phyloP scores from a whole-genome alignment of 495 filamentous ascomycete species.

The Cercophora samala region DNA sequence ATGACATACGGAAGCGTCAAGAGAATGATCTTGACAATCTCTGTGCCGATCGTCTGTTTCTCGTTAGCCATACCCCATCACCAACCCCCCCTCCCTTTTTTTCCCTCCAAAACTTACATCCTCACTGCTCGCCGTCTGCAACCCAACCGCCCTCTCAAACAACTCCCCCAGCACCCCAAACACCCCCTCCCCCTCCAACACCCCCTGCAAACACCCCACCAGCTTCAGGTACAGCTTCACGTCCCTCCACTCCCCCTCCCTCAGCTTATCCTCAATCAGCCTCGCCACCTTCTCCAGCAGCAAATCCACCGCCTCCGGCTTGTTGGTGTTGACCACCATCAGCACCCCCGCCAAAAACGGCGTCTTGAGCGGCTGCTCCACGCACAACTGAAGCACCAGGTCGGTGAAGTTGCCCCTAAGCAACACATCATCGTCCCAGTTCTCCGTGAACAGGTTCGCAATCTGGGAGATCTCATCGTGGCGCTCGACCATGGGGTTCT shows the following conservation, averaged over 20 bases:
- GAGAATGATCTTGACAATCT: conserved; percentile 93
- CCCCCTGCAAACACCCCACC: conserved; percentile 72
- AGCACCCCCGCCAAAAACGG: conserved; percentile 84
- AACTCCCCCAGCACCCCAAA: conserved; percentile 81
- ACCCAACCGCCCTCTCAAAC: conserved; percentile 75
- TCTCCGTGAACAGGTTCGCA: conserved; percentile 70
- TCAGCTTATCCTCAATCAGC: conserved; percentile 59
- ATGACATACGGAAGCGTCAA: conserved; percentile 90
- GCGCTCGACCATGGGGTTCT: conserved; percentile 74
- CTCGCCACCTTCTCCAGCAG: conserved; percentile 58
- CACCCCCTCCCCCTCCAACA: conserved; percentile 81
- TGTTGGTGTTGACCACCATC: conserved; percentile 68
- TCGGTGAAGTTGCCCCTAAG: conserved; percentile 65
- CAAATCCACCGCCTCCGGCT: conserved; percentile 66
- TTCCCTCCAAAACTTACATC: conserved; percentile 71
- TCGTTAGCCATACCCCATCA: conserved; percentile 16
- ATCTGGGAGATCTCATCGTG: conserved; percentile 78
- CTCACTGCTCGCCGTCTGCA: conserved; percentile 86
- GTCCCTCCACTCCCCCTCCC: conserved; percentile 76
- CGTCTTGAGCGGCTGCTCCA: conserved; percentile 95
- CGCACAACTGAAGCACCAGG: conserved; percentile 66
- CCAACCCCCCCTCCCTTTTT: conserved; percentile 1
- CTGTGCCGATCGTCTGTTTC: conserved; percentile 68
- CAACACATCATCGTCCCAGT: conserved; percentile 76
- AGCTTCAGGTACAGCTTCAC: conserved; percentile 89